Percentiles rank a stretch among this genome's conserved stretches.
Conservation (phyloP, 1,284 basidiomycete genomes). For the Mycena sp. region DNA sequence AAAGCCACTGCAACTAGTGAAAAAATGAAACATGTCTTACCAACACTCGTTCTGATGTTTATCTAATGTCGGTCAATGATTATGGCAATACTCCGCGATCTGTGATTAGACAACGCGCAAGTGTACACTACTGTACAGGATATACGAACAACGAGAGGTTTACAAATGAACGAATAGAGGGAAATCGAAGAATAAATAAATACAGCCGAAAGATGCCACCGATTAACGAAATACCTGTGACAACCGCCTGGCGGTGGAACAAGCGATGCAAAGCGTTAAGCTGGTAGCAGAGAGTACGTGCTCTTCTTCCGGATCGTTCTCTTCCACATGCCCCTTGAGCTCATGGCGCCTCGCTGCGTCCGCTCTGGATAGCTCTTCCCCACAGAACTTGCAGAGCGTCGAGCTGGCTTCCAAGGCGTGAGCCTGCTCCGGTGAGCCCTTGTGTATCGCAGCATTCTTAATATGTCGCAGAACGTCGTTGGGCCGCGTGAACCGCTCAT, state of each 20-base stretch:
- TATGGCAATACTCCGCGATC: too few relatives aligned
- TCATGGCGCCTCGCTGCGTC: conserved; percentile 42
- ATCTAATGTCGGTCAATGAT: too few relatives aligned
- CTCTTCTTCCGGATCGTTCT: conserved; percentile 27
- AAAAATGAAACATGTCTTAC: too few relatives aligned
- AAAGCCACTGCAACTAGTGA: too few relatives aligned
- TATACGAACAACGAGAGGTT: background rate
- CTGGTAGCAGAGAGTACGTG: conserved; percentile 13
- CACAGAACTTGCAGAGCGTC: conserved; percentile 10
- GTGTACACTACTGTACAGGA: too few relatives aligned
- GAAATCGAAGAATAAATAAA: background rate
- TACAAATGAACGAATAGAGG: background rate
- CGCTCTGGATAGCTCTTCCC: conserved; percentile 35
- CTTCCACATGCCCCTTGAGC: conserved; percentile 36
- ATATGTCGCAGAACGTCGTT: conserved; percentile 21
- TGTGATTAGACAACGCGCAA: too few relatives aligned
- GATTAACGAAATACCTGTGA: too few relatives aligned
- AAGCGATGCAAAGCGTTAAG: too few relatives aligned
- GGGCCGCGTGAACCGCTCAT: conserved; percentile 22
- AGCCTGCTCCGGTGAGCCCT: conserved; percentile 4
- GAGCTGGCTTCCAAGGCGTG: conserved; percentile 1
- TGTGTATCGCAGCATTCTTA: conserved; percentile 18
- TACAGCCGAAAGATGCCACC: background rate
- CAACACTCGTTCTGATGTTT: too few relatives aligned
- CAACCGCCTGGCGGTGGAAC: too few relatives aligned